Conservation (phyloP, 2,329 filamentous ascomycete genomes). For the Cladophialophora psammophila region DNA sequence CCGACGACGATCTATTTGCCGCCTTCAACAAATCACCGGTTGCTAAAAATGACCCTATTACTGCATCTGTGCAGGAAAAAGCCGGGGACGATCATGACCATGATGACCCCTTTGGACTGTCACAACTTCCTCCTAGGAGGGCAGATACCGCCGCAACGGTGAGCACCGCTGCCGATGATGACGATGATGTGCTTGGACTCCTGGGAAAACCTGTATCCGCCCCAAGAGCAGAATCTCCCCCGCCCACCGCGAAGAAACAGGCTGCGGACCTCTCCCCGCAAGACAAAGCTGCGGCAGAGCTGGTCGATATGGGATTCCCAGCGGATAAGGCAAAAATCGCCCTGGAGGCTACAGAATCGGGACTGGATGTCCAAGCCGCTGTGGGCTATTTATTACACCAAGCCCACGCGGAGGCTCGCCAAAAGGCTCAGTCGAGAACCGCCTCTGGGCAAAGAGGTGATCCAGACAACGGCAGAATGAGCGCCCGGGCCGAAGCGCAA, state of each 20-base stretch:
- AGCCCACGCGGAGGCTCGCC: slow-evolving; percentile 82
- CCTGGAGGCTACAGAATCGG: slow-evolving; percentile 78
- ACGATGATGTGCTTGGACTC: slow-evolving; percentile 70
- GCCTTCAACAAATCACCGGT: slow-evolving; percentile 61
- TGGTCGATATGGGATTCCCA: slow-evolving; percentile 94
- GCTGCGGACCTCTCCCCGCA: slow-evolving; percentile 59
- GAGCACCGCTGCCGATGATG: slow-evolving; percentile 70
- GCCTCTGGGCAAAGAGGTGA: slow-evolving; percentile 27
- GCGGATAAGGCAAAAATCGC: slow-evolving; percentile 82
- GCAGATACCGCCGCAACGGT: slow-evolving; percentile 54
- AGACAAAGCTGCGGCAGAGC: slow-evolving; percentile 82
- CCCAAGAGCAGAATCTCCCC: slow-evolving; percentile 19
- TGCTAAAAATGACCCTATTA: slow-evolving; percentile 42
- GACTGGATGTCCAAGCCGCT: slow-evolving; percentile 81
- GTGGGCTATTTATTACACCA: slow-evolving; percentile 90
- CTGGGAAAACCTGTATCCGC: slow-evolving; percentile 65
- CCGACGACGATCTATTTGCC: slow-evolving; percentile 67
- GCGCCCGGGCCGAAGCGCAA: slow-evolving; percentile 61
- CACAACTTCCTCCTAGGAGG: slow-evolving; percentile 60
- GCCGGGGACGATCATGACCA: slow-evolving; percentile 62
- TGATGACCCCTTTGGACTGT: slow-evolving; percentile 88
- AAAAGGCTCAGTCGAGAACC: slow-evolving; percentile 58
- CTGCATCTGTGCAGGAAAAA: slow-evolving; percentile 33
- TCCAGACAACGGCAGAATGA: slow-evolving; percentile 49
- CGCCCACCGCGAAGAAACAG: slow-evolving; percentile 37